phyloP scores from a whole-genome alignment of 768 basidiomycete species.

The Candolleomyces eurysporus region DNA sequence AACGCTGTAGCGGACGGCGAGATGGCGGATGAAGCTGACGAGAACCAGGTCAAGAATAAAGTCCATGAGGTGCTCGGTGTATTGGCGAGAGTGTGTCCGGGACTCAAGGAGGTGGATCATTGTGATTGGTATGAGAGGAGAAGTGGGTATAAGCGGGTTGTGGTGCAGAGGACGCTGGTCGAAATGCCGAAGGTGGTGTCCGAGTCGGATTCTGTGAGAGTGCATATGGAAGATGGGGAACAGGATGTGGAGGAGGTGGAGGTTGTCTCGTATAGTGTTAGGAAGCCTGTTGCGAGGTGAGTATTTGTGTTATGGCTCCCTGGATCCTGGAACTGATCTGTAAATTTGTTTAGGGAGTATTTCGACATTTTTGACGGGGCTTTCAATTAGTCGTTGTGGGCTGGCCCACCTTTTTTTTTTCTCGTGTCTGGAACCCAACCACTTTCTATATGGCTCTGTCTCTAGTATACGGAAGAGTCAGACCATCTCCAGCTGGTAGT shows the following conservation, averaged over 20 bases:
- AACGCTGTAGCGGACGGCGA: slow-evolving; percentile 22
- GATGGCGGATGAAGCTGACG: neutral
- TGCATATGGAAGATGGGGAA: neutral
- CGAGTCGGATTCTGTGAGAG: neutral
- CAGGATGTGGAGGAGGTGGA: slow-evolving; percentile 20
- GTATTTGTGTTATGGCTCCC: neutral
- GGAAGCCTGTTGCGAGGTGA: slow-evolving; percentile 17
- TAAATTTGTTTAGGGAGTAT: too few relatives aligned
- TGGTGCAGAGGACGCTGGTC: slow-evolving; percentile 29
- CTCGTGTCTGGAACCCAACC: too few relatives aligned
- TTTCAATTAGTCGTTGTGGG: too few relatives aligned
- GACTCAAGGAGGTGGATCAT: slow-evolving; percentile 43
- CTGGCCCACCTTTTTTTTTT: too few relatives aligned
- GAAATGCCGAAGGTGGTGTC: neutral
- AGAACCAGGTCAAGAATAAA: slow-evolving; percentile 8
- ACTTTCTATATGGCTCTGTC: too few relatives aligned
- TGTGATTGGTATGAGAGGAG: slow-evolving; percentile 31
- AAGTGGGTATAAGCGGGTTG: slow-evolving; percentile 33
- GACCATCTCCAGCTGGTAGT: too few relatives aligned
- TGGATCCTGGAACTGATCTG: too few relatives aligned
- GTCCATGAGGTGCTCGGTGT: slow-evolving; percentile 43
- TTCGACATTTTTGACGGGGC: too few relatives aligned
- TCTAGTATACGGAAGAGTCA: too few relatives aligned
- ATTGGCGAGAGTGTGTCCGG: slow-evolving; percentile 38
- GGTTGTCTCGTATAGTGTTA: slow-evolving; percentile 32